A percentile compares a stretch with the other conserved stretches of the same genome.
phyloP scores from a whole-genome alignment of 2,329 filamentous ascomycete species.

The Microdochium bolleyi region DNA sequence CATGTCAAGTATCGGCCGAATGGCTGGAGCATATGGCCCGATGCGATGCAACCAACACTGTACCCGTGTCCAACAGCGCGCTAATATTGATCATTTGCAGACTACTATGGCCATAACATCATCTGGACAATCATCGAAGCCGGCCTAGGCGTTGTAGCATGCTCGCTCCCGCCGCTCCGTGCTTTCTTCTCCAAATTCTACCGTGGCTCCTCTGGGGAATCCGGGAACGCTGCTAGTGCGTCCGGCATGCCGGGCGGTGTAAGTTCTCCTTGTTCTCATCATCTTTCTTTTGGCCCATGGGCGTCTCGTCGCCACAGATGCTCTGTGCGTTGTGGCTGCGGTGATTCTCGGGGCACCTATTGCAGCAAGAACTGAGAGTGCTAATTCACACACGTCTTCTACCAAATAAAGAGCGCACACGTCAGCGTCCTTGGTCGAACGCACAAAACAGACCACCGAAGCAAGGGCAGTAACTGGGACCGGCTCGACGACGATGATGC shows the following conservation, averaged over 20 bases:
- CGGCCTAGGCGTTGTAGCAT: conserved; percentile 8
- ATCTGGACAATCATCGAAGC: conserved; percentile 8
- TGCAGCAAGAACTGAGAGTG: neutral
- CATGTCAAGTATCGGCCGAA: neutral
- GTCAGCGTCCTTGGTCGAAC: neutral
- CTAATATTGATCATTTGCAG: neutral
- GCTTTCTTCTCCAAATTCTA: conserved; percentile 5
- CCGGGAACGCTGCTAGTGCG: neutral
- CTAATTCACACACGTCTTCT: neutral
- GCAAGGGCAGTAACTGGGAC: neutral
- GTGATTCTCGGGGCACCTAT: neutral
- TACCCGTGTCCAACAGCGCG: neutral
- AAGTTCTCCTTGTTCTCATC: neutral
- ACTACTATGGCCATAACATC: conserved; percentile 5
- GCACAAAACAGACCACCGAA: neutral
- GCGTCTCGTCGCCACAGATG: neutral
- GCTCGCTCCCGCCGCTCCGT: conserved; percentile 8
- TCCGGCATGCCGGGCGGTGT: neutral
- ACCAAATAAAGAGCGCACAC: neutral
- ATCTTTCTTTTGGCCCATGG: neutral
- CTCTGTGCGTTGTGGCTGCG: neutral
- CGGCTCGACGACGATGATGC: neutral
- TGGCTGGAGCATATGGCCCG: neutral
- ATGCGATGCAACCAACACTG: neutral
- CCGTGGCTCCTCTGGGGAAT: neutral